Conservation (phyloP, 805 yeast species). For the Cyberlindnera xishuangbannaensis region DNA sequence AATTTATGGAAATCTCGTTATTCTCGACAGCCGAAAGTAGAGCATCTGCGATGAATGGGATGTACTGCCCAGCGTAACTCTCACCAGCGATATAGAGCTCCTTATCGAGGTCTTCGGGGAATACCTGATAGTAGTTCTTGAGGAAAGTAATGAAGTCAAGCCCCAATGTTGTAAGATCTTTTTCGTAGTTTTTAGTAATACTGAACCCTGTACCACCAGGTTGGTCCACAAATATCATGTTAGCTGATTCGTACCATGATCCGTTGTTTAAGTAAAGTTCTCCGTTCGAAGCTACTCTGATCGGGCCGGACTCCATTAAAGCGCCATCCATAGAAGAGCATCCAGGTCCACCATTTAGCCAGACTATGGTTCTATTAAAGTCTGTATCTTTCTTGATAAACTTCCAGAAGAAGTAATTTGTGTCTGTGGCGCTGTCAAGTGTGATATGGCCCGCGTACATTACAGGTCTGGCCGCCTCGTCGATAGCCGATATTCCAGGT, state of each 20-base stretch:
- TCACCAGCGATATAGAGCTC: conserved; percentile 86
- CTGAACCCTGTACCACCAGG: conserved; percentile 95
- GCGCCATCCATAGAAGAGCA: conserved; percentile 99
- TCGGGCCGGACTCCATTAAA: conserved; percentile 86
- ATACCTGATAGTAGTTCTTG: conserved; percentile 55
- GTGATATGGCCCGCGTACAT: conserved; percentile 41
- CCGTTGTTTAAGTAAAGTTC: conserved; percentile 57
- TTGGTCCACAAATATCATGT: conserved; percentile 84
- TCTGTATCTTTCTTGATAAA: conserved; percentile 16
- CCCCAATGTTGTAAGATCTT: conserved; percentile 52
- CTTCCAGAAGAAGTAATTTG: conserved; percentile 26
- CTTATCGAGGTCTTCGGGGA: conserved; percentile 63
- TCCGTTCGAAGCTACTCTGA: conserved; percentile 46
- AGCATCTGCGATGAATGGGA: conserved; percentile 76
- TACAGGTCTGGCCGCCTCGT: conserved; percentile 26
- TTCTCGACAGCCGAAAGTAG: conserved; percentile 43
- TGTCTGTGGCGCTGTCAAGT: conserved; percentile 14
- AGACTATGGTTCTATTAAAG: conserved; percentile 50
- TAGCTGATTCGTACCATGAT: conserved; percentile 77
- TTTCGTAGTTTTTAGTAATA: conserved; percentile 47
- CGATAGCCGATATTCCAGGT: conserved; percentile 18
- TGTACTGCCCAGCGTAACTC: conserved; percentile 95
- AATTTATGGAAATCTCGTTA: conserved; percentile 27
- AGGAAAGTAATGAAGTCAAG: conserved; percentile 61
- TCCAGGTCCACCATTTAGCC: conserved; percentile 99